Evolutionary conservation across 257 asterid genomes (phyloP), one percentile per base, ranked within the genome.

Genomic region (Schizonepeta tenuifolia): DNA sequence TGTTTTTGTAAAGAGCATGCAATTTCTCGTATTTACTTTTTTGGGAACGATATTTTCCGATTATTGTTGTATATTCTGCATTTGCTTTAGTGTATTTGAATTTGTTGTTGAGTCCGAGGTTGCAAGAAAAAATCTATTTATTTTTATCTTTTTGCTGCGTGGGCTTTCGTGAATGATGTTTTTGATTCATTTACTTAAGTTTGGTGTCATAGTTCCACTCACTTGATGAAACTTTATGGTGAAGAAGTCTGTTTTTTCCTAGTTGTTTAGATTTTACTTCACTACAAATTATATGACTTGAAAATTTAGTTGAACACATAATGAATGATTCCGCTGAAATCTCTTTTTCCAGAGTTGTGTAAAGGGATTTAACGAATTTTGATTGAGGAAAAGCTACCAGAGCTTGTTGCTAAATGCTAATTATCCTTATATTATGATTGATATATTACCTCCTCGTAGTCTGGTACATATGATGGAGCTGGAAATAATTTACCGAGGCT

Each of bases 81-180:
- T 65, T 73, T 20, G 40, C n/a, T 44, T 51, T 9, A 10, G 18
- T n/a, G 22, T 17, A 14, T 35, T 22, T 9, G 36, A 67, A 44
- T 40, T 64, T 13, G 40, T 56, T 3, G 56, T 57, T 38, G 51
- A 24, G 18, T 58, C 64, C 36, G 49, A 67, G 55, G 13, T 61
- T 61, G 72, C 62, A 75, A 51, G 67, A 70, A 36, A 38, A 4
- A 9, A 67, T 28, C 21, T 28, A 6, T 35, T 35, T 13, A 4
- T 5, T 2, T 14, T 13, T 4, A 14, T n/a, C 7, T 15, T 61
- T 43, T 71, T 9, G 49, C n/a, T 51, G 31, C 35, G 10, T 53
- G 72, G 64, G 46, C 2, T 13, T 68, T 78, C 58, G 49, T 64
- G 15, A 57, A 36, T 46, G 13, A 41, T 76, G 64, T 58, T 65